phyloP scores from a whole-genome alignment of 192 early-diverging fungal species.

The Rhizophagus clarus region DNA sequence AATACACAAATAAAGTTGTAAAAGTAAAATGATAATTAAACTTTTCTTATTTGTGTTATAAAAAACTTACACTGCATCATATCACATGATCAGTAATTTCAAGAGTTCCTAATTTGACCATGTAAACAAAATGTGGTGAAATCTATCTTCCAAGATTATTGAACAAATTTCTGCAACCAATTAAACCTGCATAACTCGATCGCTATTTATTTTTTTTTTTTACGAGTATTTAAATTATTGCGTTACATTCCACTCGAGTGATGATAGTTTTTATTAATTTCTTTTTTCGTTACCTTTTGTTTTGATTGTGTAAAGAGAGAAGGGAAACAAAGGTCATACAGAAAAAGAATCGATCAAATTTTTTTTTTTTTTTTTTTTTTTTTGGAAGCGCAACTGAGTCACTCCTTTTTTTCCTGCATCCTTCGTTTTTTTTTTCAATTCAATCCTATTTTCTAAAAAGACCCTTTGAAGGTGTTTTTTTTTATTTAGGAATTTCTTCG shows the following conservation, averaged over 20 bases:
- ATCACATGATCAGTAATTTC: not conserved
- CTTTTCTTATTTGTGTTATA: too few species aligned
- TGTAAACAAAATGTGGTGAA: not conserved
- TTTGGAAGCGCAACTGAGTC: not conserved
- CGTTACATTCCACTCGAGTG: not conserved
- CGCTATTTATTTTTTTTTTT: not conserved
- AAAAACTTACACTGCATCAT: not conserved
- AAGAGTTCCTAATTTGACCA: not conserved
- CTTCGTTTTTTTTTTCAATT: not conserved
- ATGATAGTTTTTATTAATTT: not conserved
- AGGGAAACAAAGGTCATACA: not conserved
- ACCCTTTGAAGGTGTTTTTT: too few species aligned
- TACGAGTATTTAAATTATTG: not conserved
- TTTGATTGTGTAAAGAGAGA: not conserved
- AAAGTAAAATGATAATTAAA: too few species aligned
- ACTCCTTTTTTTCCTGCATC: too few species aligned
- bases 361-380: not conserved
- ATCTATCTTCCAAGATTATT: not conserved
- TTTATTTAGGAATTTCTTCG: too few species aligned
- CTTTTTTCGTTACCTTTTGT: not conserved
- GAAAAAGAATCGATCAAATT: not conserved
- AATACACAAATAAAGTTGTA: too few species aligned
- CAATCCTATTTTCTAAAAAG: not conserved
- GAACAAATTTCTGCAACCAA: not conserved
- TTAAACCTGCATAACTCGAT: not conserved